Evolutionary conservation across 2,329 filamentous ascomycete species (phyloP), one percentile per base, ranked within the genome.

Genomic region (Pseudocercospora eumusae): DNA sequence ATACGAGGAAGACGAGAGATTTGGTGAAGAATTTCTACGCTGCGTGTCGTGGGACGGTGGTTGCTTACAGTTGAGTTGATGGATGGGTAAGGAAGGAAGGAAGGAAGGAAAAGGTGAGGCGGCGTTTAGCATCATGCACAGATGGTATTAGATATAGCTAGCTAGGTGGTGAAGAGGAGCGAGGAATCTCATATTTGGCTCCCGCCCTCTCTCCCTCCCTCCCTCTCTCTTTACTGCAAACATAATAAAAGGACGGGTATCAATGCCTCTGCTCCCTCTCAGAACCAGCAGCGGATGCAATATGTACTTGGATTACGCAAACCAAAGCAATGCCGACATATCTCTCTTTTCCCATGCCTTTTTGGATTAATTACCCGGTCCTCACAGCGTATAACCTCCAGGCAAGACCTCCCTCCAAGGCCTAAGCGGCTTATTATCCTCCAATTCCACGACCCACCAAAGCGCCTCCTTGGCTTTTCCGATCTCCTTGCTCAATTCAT

Each of bases 361-460:
- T 25, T 25, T 6, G 6, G 23, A 25, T 25, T 25, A 25, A 25
- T 25, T 25, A 6, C 3, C 23, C 23, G 23, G 3, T 23, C 18
- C 11, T 52, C 13, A 74, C 47, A 73, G 52, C 31, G 66, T 67
- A 65, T 71, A 71, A 33, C 70, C 71, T 27, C 69, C 71, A 11
- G 68, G 64, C 3, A 56, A 57, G 13, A 67, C 82, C 67, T 84
- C 87, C 28, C 81, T 83, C 95, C 93, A 98, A 62, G 85, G 84
- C 61, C 95, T 86, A 53, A 96, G 84, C 0, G 89, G 91, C 66
- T 86, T 86, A 7, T 86, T 87, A 74, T 99, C 93, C 74, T 98
- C 95, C 28, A 99, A 81, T 77, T 97, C 92, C 11, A 99, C 90
- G 70, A 93, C 96, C 92, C 93, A 98, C 95, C 95, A 98, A 6